phyloP scores from a whole-genome alignment of 2,329 filamentous ascomycete genomes.

The Ophiognomonia clavigignenti-juglandacearum region DNA sequence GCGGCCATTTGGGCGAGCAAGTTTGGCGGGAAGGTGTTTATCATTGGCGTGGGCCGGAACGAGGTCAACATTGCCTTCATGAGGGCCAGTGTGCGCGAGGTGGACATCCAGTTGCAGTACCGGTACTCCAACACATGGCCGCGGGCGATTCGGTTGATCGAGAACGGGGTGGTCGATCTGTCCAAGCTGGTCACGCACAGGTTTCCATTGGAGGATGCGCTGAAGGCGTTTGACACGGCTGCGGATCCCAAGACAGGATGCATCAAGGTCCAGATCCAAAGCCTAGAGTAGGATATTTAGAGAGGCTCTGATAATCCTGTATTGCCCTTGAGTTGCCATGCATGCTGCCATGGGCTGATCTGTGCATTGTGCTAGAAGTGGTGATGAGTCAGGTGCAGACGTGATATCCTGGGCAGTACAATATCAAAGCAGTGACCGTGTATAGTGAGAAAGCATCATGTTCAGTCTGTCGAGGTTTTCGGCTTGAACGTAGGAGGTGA shows the following conservation, averaged over 20 bases:
- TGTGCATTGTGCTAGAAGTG: no score
- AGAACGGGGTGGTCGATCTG: constrained; percentile 79
- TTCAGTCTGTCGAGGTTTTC: no score
- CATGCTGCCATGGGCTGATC: no score
- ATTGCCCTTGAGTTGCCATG: no score
- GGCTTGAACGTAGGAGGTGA: no score
- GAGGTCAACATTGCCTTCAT: constrained; percentile 97
- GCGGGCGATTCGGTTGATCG: constrained; percentile 79
- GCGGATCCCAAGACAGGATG: constrained; percentile 84
- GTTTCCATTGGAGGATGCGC: constrained; percentile 77
- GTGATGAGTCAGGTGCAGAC: no score
- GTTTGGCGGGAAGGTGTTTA: constrained; percentile 95
- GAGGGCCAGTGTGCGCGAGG: constrained; percentile 82
- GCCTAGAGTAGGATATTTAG: constrained; percentile 41
- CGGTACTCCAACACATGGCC: constrained; percentile 97
- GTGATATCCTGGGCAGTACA: no score
- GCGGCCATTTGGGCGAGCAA: constrained; percentile 85
- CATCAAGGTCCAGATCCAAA: constrained; percentile 97
- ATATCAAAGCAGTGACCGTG: no score
- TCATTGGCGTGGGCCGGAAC: constrained; percentile 92
- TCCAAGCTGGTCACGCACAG: constrained; percentile 82
- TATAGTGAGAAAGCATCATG: no score
- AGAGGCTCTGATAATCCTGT: background rate
- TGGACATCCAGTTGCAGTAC: constrained; percentile 96
- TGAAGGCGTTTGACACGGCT: constrained; percentile 86